phyloP scores from a whole-genome alignment of 1,139 yeast genomes.

The Geotrichum bryndzae region DNA sequence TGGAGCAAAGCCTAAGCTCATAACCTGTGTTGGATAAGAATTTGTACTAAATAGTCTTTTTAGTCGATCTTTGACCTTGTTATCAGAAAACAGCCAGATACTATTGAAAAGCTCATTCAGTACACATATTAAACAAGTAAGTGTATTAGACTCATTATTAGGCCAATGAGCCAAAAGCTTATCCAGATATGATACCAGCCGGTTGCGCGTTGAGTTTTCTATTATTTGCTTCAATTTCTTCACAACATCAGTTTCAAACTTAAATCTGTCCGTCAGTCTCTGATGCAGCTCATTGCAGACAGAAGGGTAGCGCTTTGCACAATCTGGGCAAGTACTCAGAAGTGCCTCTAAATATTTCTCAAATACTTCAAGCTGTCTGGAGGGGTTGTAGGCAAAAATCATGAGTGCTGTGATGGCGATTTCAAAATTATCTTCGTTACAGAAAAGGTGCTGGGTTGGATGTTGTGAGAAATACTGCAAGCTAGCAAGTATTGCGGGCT shows the following conservation, averaged over 20 bases:
- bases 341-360: not conserved
- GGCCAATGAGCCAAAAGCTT: not conserved
- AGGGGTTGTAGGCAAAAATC: not conserved
- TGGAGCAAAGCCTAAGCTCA: not conserved
- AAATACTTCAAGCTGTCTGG: not conserved
- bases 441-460: not conserved
- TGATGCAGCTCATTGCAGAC: not conserved
- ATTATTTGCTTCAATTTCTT: not conserved
- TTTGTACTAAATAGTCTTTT: not conserved
- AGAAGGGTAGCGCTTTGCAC: not conserved
- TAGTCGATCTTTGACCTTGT: not conserved
- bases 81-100: not conserved
- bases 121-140: not conserved
- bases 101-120: not conserved
- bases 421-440: not conserved
- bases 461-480: not conserved
- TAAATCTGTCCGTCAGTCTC: not conserved
- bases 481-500: not conserved
- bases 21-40: not conserved
- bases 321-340: not conserved
- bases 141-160: not conserved
- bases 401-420: not conserved
- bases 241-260: not conserved
- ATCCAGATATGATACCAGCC: not conserved
- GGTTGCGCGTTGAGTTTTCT: not conserved